These are phyloP conservation scores for Apiospora sp. DNA, from an alignment of 2,329 filamentous ascomycete genomes.

Conservation along the genomic window DNA sequence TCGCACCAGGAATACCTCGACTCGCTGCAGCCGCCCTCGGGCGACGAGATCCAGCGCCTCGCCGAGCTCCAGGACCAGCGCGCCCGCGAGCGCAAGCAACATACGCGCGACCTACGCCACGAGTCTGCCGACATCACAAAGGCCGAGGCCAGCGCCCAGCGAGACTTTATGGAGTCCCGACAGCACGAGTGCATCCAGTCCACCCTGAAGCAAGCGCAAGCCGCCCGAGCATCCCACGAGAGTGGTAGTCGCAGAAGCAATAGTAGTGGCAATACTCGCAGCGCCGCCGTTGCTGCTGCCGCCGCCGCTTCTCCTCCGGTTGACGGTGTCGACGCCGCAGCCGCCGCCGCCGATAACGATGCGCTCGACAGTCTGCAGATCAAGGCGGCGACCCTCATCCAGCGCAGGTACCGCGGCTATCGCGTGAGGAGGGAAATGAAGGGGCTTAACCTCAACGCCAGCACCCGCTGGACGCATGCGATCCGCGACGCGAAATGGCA, in stretches of 20 bases:
- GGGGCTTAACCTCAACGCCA: constrained; percentile 74
- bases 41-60: constrained; percentile 57
- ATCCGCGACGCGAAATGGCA: constrained; percentile 64
- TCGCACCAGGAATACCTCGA: constrained; percentile 57
- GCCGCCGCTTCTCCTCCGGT: constrained; percentile 28
- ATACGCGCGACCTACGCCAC: constrained; percentile 45
- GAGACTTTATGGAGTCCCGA: constrained; percentile 45
- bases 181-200: constrained; percentile 33
- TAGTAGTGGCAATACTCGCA: background rate
- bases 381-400: constrained; percentile 64
- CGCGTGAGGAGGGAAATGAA: constrained; percentile 73
- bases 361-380: constrained; percentile 34
- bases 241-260: background rate
- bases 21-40: constrained; percentile 56
- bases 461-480: constrained; percentile 75
- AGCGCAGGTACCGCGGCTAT: constrained; percentile 82
- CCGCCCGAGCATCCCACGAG: constrained; percentile 28
- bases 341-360: constrained; percentile 32
- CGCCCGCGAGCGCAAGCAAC: constrained; percentile 53
- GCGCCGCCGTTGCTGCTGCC: constrained; percentile 1
- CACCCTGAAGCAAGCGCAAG: constrained; percentile 20
- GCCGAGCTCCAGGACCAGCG: constrained; percentile 56
- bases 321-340: constrained; percentile 26
- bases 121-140: constrained; percentile 31
- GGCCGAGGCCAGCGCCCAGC: constrained; percentile 39